A percentile compares a stretch with the other conserved stretches of the same genome.
Conservation (phyloP, 2,329 filamentous ascomycete genomes). For the Geoglossum cookeanum region DNA sequence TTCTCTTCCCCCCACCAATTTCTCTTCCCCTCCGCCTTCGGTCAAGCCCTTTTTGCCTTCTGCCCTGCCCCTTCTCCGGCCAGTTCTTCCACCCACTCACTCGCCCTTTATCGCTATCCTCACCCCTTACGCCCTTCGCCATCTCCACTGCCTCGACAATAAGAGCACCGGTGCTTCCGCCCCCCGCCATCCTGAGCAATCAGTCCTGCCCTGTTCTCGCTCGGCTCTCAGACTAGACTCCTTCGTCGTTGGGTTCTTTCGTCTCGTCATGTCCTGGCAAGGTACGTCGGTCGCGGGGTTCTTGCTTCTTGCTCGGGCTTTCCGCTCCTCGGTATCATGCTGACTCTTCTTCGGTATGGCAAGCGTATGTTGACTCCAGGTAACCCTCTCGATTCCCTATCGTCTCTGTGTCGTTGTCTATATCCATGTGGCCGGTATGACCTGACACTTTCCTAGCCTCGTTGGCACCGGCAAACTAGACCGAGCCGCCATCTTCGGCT, state of each 20-base stretch:
- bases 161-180: neutral
- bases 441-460: constrained; percentile 37
- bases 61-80: neutral
- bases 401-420: neutral
- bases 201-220: neutral
- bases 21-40: neutral
- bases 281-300: constrained; percentile 26
- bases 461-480: constrained; percentile 62
- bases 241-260: constrained; percentile 2
- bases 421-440: neutral
- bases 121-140: too few relatives aligned
- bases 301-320: constrained; percentile 3
- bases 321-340: neutral
- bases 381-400: constrained; percentile 18
- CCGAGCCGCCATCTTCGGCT: constrained; percentile 69
- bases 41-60: neutral
- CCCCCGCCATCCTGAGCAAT: neutral
- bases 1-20: neutral
- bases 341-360: constrained; percentile 5
- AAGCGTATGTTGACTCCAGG: constrained; percentile 45
- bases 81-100: neutral
- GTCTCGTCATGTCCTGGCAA: constrained; percentile 52
- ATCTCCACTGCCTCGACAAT: neutral
- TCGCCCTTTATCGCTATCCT: neutral
- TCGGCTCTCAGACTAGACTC: neutral